Conservation (phyloP, 78 protist species). For the Mastigamoeba balamuthi region DNA sequence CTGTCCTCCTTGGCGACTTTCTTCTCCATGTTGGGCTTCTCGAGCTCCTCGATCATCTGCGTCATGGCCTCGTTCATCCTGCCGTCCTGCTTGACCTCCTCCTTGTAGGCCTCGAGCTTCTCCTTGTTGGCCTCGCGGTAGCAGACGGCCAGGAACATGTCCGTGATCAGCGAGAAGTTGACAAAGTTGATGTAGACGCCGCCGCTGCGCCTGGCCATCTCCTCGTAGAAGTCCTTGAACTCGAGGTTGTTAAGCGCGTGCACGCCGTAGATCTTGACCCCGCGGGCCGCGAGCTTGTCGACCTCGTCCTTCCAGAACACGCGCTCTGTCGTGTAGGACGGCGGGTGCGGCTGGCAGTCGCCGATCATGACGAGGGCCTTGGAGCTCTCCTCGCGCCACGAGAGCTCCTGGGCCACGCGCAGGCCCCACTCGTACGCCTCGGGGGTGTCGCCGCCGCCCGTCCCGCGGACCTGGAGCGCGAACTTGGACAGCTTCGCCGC, state of each 20-base stretch:
- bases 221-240: constrained; percentile 17
- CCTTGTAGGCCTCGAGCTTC: constrained; percentile 17
- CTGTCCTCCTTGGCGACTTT: neutral
- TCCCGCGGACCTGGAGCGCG: constrained; percentile 16
- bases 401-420: constrained; percentile 12
- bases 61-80: neutral
- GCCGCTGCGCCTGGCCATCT: constrained; percentile 38
- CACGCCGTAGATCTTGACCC: constrained; percentile 53
- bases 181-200: constrained; percentile 34
- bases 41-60: neutral
- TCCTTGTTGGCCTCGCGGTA: constrained; percentile 32
- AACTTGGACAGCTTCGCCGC: constrained; percentile 3
- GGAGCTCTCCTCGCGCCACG: constrained; percentile 27
- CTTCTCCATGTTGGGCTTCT: constrained; percentile 3
- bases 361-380: constrained; percentile 58
- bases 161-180: constrained; percentile 33
- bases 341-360: constrained; percentile 47
- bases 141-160: constrained; percentile 59
- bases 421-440: constrained; percentile 47
- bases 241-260: constrained; percentile 14
- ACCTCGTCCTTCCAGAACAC: constrained; percentile 47
- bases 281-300: constrained; percentile 24
- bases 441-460: constrained; percentile 49
- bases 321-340: constrained; percentile 13
- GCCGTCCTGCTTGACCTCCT: constrained; percentile 9